Percentiles rank a stretch among this genome's conserved stretches.
phyloP scores from a whole-genome alignment of 2,329 filamentous ascomycete species.

The Aspergillus ustus region DNA sequence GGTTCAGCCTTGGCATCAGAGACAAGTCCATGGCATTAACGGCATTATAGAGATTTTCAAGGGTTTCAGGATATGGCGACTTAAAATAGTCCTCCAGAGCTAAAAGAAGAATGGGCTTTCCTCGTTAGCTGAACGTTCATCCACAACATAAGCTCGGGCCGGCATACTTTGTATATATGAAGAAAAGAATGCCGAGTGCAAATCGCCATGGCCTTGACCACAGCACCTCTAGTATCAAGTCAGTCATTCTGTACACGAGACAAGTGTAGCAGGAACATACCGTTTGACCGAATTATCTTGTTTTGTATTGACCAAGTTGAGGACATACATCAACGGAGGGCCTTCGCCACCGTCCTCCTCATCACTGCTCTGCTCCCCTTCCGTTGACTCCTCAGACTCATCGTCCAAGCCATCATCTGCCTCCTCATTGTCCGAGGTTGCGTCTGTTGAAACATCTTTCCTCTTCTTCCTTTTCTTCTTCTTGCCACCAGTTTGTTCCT shows the following conservation, averaged over 20 bases:
- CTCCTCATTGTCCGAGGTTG: conserved; percentile 49
- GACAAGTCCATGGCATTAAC: conserved; percentile 98
- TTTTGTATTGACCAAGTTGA: conserved; percentile 98
- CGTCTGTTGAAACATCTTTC: conserved; percentile 51
- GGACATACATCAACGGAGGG: conserved; percentile 91
- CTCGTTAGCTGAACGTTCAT: conserved; percentile 16
- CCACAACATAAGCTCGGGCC: too few relatives aligned
- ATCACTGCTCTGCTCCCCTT: conserved; percentile 54
- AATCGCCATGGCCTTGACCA: conserved; percentile 98
- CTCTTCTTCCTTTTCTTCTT: conserved; percentile 50
- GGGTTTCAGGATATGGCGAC: conserved; percentile 81
- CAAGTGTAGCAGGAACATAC: conserved; percentile 40
- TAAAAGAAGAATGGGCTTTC: conserved; percentile 79
- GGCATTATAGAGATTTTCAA: conserved; percentile 85
- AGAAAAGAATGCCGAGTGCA: conserved; percentile 96
- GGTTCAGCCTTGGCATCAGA: conserved; percentile 82
- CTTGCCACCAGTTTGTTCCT: conserved; percentile 56
- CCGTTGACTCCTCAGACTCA: conserved; percentile 52
- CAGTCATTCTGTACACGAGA: conserved; percentile 1
- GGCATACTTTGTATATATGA: conserved; percentile 90
- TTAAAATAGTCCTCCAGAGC: conserved; percentile 98
- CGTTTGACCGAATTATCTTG: conserved; percentile 88
- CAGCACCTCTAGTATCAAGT: conserved; percentile 69
- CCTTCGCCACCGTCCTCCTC: conserved; percentile 77
- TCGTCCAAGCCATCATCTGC: conserved; percentile 52